phyloP scores from a whole-genome alignment of 2,329 filamentous ascomycete species.

The Verruconis gallopava region DNA sequence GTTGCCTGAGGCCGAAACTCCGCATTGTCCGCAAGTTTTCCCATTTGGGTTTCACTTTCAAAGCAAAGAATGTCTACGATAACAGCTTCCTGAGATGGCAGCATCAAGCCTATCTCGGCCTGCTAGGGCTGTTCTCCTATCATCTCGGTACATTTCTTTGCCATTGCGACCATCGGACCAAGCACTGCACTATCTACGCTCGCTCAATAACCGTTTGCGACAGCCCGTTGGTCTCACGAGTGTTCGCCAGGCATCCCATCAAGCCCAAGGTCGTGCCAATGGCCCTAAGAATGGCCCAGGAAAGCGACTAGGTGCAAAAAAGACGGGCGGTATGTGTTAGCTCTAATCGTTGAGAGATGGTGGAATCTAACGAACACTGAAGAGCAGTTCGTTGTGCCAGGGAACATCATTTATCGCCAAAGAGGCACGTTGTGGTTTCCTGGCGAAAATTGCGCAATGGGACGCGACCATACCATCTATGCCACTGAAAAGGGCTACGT shows the following conservation, averaged over 20 bases:
- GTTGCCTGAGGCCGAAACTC: neutral
- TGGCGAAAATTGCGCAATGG: constrained; percentile 90
- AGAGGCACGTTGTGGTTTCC: constrained; percentile 89
- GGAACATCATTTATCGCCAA: constrained; percentile 97
- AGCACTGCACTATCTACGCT: constrained; percentile 5
- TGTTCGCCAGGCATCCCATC: constrained; percentile 49
- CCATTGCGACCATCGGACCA: constrained; percentile 5
- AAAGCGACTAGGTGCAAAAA: constrained; percentile 91
- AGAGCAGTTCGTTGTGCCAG: constrained; percentile 88
- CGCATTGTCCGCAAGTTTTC: too few species aligned
- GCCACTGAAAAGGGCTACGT: constrained; percentile 78
- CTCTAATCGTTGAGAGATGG: too few species aligned
- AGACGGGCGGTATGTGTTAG: constrained; percentile 56
- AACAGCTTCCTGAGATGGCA: too few species aligned
- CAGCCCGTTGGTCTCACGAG: constrained; percentile 27
- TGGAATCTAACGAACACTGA: constrained; percentile 8
- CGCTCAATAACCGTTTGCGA: constrained; percentile 16
- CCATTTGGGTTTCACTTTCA: neutral
- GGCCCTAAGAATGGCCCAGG: constrained; percentile 56
- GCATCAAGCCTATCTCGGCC: neutral
- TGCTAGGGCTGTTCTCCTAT: neutral
- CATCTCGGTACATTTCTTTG: neutral
- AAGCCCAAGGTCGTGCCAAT: constrained; percentile 55
- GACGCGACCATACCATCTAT: constrained; percentile 92
- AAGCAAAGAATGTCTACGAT: neutral